Conservation (phyloP, 1,284 basidiomycete genomes). For the Sphagnurus paluster region DNA sequence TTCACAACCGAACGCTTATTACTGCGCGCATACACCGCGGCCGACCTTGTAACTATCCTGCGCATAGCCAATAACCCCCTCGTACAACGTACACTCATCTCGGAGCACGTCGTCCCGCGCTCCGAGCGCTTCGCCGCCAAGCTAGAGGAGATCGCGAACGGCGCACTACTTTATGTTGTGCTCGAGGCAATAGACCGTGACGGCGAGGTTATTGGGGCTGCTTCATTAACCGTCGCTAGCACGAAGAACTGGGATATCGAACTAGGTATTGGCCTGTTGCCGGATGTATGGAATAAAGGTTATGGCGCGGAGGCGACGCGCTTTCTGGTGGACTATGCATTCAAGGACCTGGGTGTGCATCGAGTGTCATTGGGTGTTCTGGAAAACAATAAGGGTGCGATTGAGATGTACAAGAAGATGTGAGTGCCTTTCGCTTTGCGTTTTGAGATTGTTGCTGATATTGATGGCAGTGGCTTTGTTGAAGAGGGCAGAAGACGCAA, state of each 20-base stretch:
- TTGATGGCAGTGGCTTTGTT: slow-evolving; percentile 21
- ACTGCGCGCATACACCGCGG: neutral
- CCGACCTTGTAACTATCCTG: neutral
- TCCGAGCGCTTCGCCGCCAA: neutral
- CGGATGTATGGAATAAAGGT: neutral
- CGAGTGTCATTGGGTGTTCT: slow-evolving; percentile 1
- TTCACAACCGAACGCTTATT: neutral
- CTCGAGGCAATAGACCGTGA: neutral
- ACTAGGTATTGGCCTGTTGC: neutral
- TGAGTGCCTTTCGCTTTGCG: neutral
- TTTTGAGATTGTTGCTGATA: neutral
- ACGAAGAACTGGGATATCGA: neutral
- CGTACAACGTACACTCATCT: neutral
- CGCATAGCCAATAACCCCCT: neutral
- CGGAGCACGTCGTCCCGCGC: neutral
- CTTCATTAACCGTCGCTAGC: neutral
- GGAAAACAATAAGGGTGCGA: slow-evolving; percentile 1
- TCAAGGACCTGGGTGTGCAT: slow-evolving; percentile 2
- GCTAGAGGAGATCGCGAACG: neutral
- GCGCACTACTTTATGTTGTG: neutral
- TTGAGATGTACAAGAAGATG: slow-evolving; percentile 6
- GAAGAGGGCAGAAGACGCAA: slow-evolving; percentile 27
- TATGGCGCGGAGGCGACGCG: neutral
- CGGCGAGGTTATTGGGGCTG: neutral
- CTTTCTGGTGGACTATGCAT: neutral